Base-by-base conservation (phyloP, 306 rosid genomes). In the Quercus berberidifolia region DNA sequence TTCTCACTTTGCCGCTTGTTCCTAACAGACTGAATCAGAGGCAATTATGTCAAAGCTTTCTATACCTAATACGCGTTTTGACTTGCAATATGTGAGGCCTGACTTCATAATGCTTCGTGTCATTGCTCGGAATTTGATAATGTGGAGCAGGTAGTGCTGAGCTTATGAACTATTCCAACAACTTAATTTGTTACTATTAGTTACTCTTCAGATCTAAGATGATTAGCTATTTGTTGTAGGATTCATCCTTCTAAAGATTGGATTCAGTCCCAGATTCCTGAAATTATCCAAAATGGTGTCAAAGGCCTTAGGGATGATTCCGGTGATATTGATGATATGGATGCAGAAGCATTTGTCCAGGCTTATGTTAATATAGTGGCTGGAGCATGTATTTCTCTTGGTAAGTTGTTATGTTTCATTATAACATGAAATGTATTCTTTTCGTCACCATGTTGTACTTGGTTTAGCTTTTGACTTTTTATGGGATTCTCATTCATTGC, bases 71-170 rank as follows among this genome's bases (percentile, higher is more conserved):
- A 92, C 99, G 55, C 79, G 79, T 78, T 94, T 87, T 86, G 99
- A 92, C 85, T 85, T 94, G 84, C 97, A 92, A 89, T 92, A 90
- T 86, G 99, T 94, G 83, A 87, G 99, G 80, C 99, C 99, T 71
- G 99, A 94, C 88, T 94, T 94, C 83, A 92, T 94, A 73, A 91
- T 94, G 99, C 97, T 94, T 65, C 94, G 97, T 4, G 95, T 94
- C 87, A 90, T 94, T 84, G 97, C 97, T 79, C 93, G 91, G 78
- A 94, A 90, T 91, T 83, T 94, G 85, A 91, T 92, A 82, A 92
- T 94, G 97, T 94, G 97, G 99, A 88, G 91, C 92, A 92, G 99
- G 98, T 94, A 88, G 78, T 71, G 64, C 70, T 35, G 60, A 77
- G 68, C 67, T 74, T 64, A 49, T 55, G 74, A 46, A 55, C 83